Evolutionary conservation across 2,329 filamentous ascomycete species (phyloP).

Genomic region (Xylaria sp.): DNA sequence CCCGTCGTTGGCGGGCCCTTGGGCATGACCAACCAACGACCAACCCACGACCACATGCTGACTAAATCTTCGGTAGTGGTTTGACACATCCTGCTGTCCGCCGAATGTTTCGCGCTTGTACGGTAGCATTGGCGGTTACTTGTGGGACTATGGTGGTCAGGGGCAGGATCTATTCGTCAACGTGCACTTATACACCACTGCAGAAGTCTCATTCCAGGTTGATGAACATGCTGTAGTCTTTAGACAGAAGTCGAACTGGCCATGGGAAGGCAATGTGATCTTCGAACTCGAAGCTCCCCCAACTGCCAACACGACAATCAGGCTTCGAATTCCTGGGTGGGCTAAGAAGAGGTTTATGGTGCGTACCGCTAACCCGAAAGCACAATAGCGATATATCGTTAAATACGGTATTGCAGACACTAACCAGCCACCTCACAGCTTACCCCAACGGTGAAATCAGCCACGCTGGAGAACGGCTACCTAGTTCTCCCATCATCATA

Average conservation of each 20-base stretch:
- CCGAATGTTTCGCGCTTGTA: slow-evolving; percentile 63
- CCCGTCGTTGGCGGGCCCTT: neutral
- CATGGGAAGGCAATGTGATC: slow-evolving; percentile 58
- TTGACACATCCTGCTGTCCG: slow-evolving; percentile 64
- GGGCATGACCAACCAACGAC: neutral
- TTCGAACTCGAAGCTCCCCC: slow-evolving; percentile 49
- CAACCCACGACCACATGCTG: neutral
- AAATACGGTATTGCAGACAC: slow-evolving; percentile 1
- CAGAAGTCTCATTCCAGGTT: slow-evolving; percentile 49
- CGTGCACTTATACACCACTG: slow-evolving; percentile 62
- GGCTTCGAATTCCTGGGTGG: slow-evolving; percentile 62
- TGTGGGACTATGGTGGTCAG: slow-evolving; percentile 52
- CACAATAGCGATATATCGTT: neutral
- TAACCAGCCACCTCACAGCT: slow-evolving; percentile 39
- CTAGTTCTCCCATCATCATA: slow-evolving; percentile 51
- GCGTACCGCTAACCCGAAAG: slow-evolving; percentile 1
- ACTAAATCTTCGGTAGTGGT: slow-evolving; percentile 50
- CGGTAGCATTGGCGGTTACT: slow-evolving; percentile 61
- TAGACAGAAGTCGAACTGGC: slow-evolving; percentile 60
- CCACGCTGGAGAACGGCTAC: slow-evolving; percentile 54
- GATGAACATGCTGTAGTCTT: slow-evolving; percentile 46
- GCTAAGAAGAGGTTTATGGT: slow-evolving; percentile 42
- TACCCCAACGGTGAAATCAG: slow-evolving; percentile 41
- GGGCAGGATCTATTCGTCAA: slow-evolving; percentile 48
- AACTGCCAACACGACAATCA: slow-evolving; percentile 47